Conservation (phyloP, 371 early-diverging fungal species). For the Rhizomucor pusillus region DNA sequence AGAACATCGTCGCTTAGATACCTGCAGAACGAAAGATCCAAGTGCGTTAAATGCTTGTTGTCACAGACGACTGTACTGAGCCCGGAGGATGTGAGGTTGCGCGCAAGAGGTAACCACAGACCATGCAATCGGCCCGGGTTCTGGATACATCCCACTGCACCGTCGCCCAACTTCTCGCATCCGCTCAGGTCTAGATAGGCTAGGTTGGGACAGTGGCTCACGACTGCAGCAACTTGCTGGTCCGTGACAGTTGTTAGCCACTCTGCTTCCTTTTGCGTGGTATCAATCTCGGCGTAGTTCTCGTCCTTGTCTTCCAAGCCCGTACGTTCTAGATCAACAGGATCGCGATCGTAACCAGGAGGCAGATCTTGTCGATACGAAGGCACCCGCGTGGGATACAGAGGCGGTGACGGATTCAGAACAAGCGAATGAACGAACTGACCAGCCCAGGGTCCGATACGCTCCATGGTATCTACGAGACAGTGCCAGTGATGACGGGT, state of each 20-base stretch:
- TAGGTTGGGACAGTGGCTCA: slow-evolving; percentile 18
- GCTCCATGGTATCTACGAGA: slow-evolving; percentile 14
- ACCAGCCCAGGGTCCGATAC: slow-evolving; percentile 7
- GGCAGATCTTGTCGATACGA: slow-evolving; percentile 16
- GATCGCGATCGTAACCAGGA: slow-evolving; percentile 13
- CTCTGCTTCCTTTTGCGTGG: slow-evolving; percentile 35
- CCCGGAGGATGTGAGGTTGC: slow-evolving; percentile 4
- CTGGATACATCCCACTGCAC: not conserved
- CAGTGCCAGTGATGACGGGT: slow-evolving; percentile 30
- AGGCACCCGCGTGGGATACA: slow-evolving; percentile 21
- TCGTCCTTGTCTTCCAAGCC: slow-evolving; percentile 32
- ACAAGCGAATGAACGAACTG: slow-evolving; percentile 22
- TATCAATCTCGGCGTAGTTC: slow-evolving; percentile 34
- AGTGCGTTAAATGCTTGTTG: slow-evolving; percentile 8
- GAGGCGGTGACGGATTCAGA: slow-evolving; percentile 28
- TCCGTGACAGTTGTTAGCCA: slow-evolving; percentile 29
- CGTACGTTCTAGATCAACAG: slow-evolving; percentile 25
- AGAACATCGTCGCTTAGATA: slow-evolving; percentile 10
- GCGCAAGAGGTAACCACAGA: slow-evolving; percentile 9
- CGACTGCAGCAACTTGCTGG: slow-evolving; percentile 12
- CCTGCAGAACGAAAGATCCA: slow-evolving; percentile 24
- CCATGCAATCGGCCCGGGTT: not conserved
- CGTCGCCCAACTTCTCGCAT: slow-evolving; percentile 27
- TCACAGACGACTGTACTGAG: not conserved
- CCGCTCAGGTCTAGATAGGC: slow-evolving; percentile 31